A percentile compares a stretch with the other conserved stretches of the same genome.
Conservation (phyloP, 768 basidiomycete species). For the Paxillus involutus region DNA sequence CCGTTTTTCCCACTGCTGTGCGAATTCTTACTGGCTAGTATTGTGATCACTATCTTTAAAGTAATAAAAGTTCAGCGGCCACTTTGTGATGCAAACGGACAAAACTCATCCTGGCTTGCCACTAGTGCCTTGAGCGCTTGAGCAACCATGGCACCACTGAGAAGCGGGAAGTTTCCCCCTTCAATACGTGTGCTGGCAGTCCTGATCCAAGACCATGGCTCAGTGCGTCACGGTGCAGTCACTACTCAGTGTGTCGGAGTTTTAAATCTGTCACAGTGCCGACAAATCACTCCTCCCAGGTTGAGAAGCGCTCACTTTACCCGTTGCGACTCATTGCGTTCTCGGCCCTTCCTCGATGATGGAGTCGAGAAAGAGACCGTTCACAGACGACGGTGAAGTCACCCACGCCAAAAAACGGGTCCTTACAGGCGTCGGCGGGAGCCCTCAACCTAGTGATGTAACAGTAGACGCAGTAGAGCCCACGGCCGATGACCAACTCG, state of each 20-base stretch:
- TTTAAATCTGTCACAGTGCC: constrained; percentile 16
- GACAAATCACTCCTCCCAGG: constrained; percentile 8
- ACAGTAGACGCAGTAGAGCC: constrained; percentile 40
- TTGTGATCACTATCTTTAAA: no score
- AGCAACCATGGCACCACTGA: no score
- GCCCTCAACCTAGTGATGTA: constrained; percentile 54
- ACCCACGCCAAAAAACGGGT: constrained; percentile 56
- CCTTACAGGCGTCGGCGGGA: constrained; percentile 48
- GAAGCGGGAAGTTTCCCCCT: background rate
- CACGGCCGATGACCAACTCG: constrained; percentile 56
- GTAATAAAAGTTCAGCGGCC: no score
- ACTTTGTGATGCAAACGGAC: no score
- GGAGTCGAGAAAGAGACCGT: constrained; percentile 63
- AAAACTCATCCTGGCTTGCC: no score
- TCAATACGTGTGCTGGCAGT: background rate
- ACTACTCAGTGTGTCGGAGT: constrained; percentile 22
- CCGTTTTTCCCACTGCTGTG: no score
- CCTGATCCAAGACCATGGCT: no score
- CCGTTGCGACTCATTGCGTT: constrained; percentile 9
- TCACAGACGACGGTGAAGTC: constrained; percentile 50
- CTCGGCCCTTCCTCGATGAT: constrained; percentile 30
- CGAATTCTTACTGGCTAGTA: no score
- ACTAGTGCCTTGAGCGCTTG: no score
- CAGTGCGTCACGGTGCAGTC: no score
- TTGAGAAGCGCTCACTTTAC: constrained; percentile 9